Conservation (phyloP, 2,329 filamentous ascomycete genomes). For the Fusarium subglutinans region DNA sequence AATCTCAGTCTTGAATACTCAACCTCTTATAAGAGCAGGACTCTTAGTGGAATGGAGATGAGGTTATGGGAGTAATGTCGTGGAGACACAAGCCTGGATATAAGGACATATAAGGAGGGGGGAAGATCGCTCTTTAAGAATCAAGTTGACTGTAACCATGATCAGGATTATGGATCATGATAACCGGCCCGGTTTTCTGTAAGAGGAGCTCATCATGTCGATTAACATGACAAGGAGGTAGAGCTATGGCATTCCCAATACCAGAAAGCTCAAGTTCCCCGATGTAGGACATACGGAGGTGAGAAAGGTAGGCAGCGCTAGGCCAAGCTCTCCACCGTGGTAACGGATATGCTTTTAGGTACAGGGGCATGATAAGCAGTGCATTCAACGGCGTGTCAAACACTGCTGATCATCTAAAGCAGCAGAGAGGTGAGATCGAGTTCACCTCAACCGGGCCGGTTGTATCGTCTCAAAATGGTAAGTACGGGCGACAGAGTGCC, state of each 20-base stretch:
- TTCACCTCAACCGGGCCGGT: constrained; percentile 31
- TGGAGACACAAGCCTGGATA: constrained; percentile 34
- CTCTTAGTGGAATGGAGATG: constrained; percentile 3
- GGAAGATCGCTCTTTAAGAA: constrained; percentile 34
- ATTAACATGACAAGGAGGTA: constrained; percentile 5
- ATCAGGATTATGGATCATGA: constrained; percentile 14
- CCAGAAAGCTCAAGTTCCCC: constrained; percentile 6
- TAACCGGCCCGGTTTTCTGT: constrained; percentile 38
- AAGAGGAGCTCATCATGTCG: constrained; percentile 27
- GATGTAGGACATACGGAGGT: constrained; percentile 11
- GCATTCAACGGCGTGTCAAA: background rate
- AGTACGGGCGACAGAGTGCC: constrained; percentile 23
- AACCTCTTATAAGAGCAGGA: background rate
- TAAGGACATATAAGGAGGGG: constrained; percentile 1
- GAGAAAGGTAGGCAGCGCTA: constrained; percentile 2
- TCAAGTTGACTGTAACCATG: constrained; percentile 15
- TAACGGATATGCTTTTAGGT: constrained; percentile 21
- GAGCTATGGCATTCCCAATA: background rate
- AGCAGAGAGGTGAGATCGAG: background rate
- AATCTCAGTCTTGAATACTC: background rate
- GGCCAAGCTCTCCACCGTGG: constrained; percentile 30
- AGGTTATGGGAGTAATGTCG: constrained; percentile 23
- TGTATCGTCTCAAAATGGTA: constrained; percentile 14
- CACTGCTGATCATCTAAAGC: background rate
- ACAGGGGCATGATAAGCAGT: constrained; percentile 38